Conservation (phyloP, 768 basidiomycete genomes). For the Tylopilus plumbeoviolaceoides region DNA sequence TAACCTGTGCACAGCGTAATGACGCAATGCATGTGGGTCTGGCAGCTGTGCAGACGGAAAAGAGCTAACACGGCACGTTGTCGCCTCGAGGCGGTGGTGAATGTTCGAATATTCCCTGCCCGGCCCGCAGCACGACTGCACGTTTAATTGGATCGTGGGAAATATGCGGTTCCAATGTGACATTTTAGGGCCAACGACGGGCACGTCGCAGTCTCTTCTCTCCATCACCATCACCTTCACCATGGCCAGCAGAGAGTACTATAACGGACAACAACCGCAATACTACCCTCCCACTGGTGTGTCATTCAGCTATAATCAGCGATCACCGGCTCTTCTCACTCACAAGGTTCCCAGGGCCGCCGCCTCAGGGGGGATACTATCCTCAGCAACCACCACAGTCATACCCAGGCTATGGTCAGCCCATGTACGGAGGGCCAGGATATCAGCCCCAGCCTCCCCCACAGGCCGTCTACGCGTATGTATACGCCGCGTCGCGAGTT, state of each 20-base stretch:
- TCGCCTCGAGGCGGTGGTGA: slow-evolving; percentile 18
- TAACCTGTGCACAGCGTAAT: slow-evolving; percentile 6
- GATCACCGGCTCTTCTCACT: background rate
- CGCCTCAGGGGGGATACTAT: slow-evolving; percentile 66
- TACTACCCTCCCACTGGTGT: slow-evolving; percentile 55
- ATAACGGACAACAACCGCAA: slow-evolving; percentile 49
- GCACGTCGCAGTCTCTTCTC: slow-evolving; percentile 13
- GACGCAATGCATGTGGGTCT: background rate
- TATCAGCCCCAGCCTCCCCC: slow-evolving; percentile 68
- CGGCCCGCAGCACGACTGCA: too few relatives aligned
- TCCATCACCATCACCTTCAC: slow-evolving; percentile 14
- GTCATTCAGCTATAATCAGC: slow-evolving; percentile 9
- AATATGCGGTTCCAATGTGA: slow-evolving; percentile 5
- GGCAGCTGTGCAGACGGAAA: background rate
- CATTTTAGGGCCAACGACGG: slow-evolving; percentile 25
- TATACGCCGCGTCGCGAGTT: slow-evolving; percentile 3
- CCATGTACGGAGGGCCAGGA: slow-evolving; percentile 23
- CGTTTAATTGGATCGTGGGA: slow-evolving; percentile 19
- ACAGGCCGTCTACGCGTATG: slow-evolving; percentile 79
- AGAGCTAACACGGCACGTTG: slow-evolving; percentile 9
- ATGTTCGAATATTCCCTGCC: too few relatives aligned
- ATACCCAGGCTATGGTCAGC: slow-evolving; percentile 47
- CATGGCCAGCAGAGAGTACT: slow-evolving; percentile 79
- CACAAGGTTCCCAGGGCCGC: slow-evolving; percentile 42
- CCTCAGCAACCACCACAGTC: slow-evolving; percentile 70